These are phyloP conservation scores for Metschnikowia cerradonensis DNA, from an alignment of 805 yeast genomes.

Conservation along the genomic window DNA sequence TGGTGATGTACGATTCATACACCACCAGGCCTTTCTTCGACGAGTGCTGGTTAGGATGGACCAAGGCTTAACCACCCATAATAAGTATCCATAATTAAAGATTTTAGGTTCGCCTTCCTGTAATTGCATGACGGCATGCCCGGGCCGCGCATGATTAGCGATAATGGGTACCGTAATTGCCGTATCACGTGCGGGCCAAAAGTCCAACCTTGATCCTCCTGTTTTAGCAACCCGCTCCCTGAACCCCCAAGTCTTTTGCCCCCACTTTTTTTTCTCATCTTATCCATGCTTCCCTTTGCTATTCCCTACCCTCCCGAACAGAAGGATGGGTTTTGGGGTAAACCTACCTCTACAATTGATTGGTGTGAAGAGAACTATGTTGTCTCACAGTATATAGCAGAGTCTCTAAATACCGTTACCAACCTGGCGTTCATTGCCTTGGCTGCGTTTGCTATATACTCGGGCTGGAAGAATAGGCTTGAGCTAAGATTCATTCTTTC, in stretches of 20 bases:
- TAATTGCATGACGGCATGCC: background rate
- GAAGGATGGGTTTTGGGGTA: constrained; percentile 70
- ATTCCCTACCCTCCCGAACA: constrained; percentile 55
- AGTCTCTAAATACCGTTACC: constrained; percentile 81
- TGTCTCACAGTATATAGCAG: constrained; percentile 81
- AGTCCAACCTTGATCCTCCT: background rate
- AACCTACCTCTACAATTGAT: constrained; percentile 89
- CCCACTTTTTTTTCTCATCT: background rate
- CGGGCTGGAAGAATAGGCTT: constrained; percentile 55
- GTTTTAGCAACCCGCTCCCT: background rate
- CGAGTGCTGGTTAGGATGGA: constrained; percentile 49
- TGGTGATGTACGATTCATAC: constrained; percentile 56
- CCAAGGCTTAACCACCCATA: background rate
- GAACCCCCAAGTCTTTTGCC: background rate
- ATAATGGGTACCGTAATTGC: constrained; percentile 1
- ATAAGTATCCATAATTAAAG: background rate
- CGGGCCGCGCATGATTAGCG: constrained; percentile 1
- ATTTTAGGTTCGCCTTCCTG: background rate
- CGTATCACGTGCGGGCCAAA: constrained; percentile 3
- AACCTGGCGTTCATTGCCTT: constrained; percentile 52
- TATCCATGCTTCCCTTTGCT: constrained; percentile 44
- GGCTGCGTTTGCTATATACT: constrained; percentile 62
- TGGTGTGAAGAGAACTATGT: constrained; percentile 99
- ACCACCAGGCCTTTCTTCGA: constrained; percentile 50
- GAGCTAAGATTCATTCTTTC: constrained; percentile 70